Conservation (phyloP, 805 yeast species). For the Lipomyces spencermartinsiae region DNA sequence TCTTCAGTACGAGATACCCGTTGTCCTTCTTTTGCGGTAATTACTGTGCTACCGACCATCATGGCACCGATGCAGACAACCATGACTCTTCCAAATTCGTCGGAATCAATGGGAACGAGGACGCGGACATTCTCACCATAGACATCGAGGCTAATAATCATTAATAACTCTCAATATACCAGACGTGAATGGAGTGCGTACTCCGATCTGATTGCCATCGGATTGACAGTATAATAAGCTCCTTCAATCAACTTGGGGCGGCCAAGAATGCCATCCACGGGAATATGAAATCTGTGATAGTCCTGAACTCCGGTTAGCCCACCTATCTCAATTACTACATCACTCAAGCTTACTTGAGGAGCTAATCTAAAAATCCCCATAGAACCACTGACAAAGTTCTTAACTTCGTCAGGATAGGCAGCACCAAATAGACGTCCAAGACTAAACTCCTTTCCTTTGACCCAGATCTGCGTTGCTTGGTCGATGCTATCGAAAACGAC, state of each 20-base stretch:
- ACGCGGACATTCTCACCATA: conserved; percentile 90
- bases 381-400: conserved; percentile 57
- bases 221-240: conserved; percentile 94
- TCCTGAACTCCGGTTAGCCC: conserved; percentile 51
- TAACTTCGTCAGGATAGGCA: conserved; percentile 48
- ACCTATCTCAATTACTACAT: neutral
- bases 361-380: conserved; percentile 86
- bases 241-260: conserved; percentile 77
- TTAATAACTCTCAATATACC: neutral
- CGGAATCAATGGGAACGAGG: conserved; percentile 75
- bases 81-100: conserved; percentile 76
- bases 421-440: conserved; percentile 63
- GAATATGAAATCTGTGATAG: conserved; percentile 90
- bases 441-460: conserved; percentile 81
- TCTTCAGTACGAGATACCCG: conserved; percentile 74
- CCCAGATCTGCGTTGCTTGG: conserved; percentile 80
- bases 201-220: conserved; percentile 91
- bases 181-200: conserved; percentile 6
- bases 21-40: conserved; percentile 70
- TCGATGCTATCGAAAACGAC: conserved; percentile 67
- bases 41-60: conserved; percentile 94
- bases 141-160: conserved; percentile 65
- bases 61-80: conserved; percentile 92
- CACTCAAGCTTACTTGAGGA: conserved; percentile 62
- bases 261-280: conserved; percentile 77